These are phyloP conservation scores for Pterocarpus santalinus DNA, from an alignment of 306 rosid species.

Conservation along the genomic window DNA sequence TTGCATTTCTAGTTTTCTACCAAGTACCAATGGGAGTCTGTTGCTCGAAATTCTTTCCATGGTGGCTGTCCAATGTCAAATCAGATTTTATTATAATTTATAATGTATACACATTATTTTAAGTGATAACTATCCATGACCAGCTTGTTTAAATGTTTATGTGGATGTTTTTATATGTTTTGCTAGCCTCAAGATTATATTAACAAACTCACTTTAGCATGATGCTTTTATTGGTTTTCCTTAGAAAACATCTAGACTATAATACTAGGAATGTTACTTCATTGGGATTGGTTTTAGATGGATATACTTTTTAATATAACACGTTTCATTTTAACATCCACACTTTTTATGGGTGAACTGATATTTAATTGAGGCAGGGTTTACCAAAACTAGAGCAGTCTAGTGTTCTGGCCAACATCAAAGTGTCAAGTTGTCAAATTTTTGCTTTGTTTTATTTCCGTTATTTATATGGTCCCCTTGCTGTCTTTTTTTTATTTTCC, in stretches of 20 bases:
- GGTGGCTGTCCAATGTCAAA: slow-evolving; percentile 37
- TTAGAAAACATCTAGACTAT: not conserved
- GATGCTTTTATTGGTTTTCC: slow-evolving; percentile 13
- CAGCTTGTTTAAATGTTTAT: not conserved
- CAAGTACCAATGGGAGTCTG: too few species aligned
- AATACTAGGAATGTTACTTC: not conserved
- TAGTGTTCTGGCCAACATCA: slow-evolving; percentile 17
- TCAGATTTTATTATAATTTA: slow-evolving; percentile 48
- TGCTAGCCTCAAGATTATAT: not conserved
- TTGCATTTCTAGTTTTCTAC: too few species aligned
- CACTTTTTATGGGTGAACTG: not conserved
- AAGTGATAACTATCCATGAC: not conserved
- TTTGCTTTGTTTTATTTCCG: not conserved
- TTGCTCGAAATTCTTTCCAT: too few species aligned
- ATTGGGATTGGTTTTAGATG: not conserved
- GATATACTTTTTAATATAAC: slow-evolving; percentile 1
- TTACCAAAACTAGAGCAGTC: not conserved
- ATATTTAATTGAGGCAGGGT: not conserved
- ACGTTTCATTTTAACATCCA: not conserved
- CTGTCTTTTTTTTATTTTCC: not conserved
- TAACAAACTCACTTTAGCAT: not conserved
- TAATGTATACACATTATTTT: not conserved
- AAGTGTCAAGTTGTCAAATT: not conserved
- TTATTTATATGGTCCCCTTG: slow-evolving; percentile 11
- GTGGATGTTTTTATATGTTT: not conserved